Percentiles rank a stretch among this genome's conserved stretches.
phyloP scores from a whole-genome alignment of 1,284 basidiomycete genomes.

The Ganoderma resinaceum region DNA sequence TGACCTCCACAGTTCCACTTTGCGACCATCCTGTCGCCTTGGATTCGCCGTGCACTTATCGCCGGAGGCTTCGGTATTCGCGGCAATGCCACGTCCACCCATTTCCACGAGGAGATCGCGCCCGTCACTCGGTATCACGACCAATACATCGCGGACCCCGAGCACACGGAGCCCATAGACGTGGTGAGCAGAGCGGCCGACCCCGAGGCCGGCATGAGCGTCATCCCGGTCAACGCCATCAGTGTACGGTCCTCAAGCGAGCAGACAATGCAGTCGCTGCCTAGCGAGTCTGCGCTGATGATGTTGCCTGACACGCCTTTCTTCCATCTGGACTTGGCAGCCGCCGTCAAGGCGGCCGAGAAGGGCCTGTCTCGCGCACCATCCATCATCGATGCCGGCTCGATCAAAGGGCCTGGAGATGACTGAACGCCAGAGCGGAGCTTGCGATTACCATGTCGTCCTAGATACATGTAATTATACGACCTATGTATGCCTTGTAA shows the following conservation, averaged over 20 bases:
- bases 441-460: neutral
- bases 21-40: slow-evolving; percentile 86
- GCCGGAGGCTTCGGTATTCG: slow-evolving; percentile 81
- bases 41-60: slow-evolving; percentile 89
- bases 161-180: slow-evolving; percentile 28
- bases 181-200: slow-evolving; percentile 22
- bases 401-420: neutral
- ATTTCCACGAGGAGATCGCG: slow-evolving; percentile 68
- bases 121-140: slow-evolving; percentile 70
- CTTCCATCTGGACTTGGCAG: slow-evolving; percentile 84
- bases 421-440: neutral
- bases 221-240: slow-evolving; percentile 8
- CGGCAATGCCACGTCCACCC: slow-evolving; percentile 48
- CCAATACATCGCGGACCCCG: slow-evolving; percentile 40
- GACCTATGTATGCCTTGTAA: slow-evolving; percentile 24
- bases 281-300: slow-evolving; percentile 32
- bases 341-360: slow-evolving; percentile 77
- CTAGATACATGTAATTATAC: slow-evolving; percentile 22
- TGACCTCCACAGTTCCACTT: slow-evolving; percentile 72
- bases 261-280: slow-evolving; percentile 33
- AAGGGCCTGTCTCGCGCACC: slow-evolving; percentile 27
- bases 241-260: slow-evolving; percentile 33
- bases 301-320: slow-evolving; percentile 72
- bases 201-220: slow-evolving; percentile 17
- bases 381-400: slow-evolving; percentile 17